Conservation (phyloP, 2,329 filamentous ascomycete species). For the Decorospora gaudefroyi region DNA sequence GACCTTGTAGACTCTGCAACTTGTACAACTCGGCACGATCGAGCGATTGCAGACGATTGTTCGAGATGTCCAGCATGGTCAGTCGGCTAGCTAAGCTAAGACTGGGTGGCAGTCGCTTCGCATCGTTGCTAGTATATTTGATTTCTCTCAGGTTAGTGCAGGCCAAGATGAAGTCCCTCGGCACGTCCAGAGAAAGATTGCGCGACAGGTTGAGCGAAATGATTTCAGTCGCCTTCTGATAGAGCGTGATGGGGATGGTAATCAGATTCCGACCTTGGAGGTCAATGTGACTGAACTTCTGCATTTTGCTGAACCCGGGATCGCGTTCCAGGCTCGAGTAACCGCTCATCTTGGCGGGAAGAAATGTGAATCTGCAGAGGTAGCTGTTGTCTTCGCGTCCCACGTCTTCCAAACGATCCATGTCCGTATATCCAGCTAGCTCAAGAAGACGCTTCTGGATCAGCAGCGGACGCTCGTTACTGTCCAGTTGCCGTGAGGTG, state of each 20-base stretch:
- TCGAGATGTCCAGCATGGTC: slow-evolving; percentile 91
- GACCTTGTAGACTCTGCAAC: slow-evolving; percentile 76
- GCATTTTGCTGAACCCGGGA: slow-evolving; percentile 76
- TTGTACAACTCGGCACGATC: slow-evolving; percentile 81
- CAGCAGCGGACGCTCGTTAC: slow-evolving; percentile 78
- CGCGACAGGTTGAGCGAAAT: slow-evolving; percentile 92
- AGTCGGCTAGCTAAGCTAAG: slow-evolving; percentile 78
- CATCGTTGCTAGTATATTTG: slow-evolving; percentile 94
- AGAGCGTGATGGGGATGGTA: slow-evolving; percentile 92
- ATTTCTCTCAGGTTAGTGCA: slow-evolving; percentile 92
- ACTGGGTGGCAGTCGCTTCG: slow-evolving; percentile 80
- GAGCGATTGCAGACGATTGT: slow-evolving; percentile 86
- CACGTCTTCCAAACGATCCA: slow-evolving; percentile 87
- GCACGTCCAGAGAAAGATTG: slow-evolving; percentile 89
- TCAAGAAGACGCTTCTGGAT: slow-evolving; percentile 91
- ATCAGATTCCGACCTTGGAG: slow-evolving; percentile 86
- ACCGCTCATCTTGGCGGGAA: slow-evolving; percentile 85
- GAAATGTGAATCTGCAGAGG: slow-evolving; percentile 91
- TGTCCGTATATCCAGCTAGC: slow-evolving; percentile 86
- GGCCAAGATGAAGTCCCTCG: slow-evolving; percentile 93
- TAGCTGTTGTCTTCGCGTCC: slow-evolving; percentile 98
- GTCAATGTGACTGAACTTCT: slow-evolving; percentile 94
- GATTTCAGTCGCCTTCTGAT: slow-evolving; percentile 89
- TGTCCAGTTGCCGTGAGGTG: slow-evolving; percentile 77
- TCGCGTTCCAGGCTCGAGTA: slow-evolving; percentile 73